A percentile compares a stretch with the other conserved stretches of the same genome.
These are phyloP conservation scores for Aspergillus bertholletiae DNA, from an alignment of 495 filamentous ascomycete species.

Conservation along the genomic window DNA sequence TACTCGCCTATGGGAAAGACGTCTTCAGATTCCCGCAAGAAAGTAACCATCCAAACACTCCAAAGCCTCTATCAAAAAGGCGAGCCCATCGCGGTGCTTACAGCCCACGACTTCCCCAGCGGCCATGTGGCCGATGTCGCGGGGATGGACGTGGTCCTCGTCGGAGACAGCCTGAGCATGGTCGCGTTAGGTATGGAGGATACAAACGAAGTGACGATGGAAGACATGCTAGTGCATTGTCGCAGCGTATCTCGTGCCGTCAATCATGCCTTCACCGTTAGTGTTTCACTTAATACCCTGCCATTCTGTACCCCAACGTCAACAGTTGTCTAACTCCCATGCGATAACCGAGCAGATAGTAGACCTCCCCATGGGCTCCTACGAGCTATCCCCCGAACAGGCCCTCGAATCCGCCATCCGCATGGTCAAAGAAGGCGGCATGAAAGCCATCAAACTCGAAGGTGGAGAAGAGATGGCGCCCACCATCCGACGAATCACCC, in stretches of 20 bases:
- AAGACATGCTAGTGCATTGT: slow-evolving; percentile 96
- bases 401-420: slow-evolving; percentile 81
- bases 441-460: slow-evolving; percentile 90
- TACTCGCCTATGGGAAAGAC: slow-evolving; percentile 75
- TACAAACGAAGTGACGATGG: slow-evolving; percentile 79
- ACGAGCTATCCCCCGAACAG: slow-evolving; percentile 85
- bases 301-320: too few species aligned
- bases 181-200: slow-evolving; percentile 95
- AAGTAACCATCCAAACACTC: slow-evolving; percentile 77
- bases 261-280: slow-evolving; percentile 78
- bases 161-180: slow-evolving; percentile 98
- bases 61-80: slow-evolving; percentile 70
- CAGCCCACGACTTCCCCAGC: slow-evolving; percentile 94
- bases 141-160: slow-evolving; percentile 93
- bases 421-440: slow-evolving; percentile 84
- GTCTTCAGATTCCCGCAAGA: slow-evolving; percentile 61
- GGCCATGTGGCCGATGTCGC: slow-evolving; percentile 86
- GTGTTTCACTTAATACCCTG: slow-evolving; percentile 27
- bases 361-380: slow-evolving; percentile 96
- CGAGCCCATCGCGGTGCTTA: slow-evolving; percentile 93
- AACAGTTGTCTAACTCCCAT: slow-evolving; percentile 6
- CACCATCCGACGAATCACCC: slow-evolving; percentile 79
- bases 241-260: slow-evolving; percentile 83
- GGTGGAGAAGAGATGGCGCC: slow-evolving; percentile 86
- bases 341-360: slow-evolving; percentile 60